These are phyloP conservation scores for Apiotrichum brassicae DNA, from an alignment of 1,284 basidiomycete species.

Conservation along the genomic window DNA sequence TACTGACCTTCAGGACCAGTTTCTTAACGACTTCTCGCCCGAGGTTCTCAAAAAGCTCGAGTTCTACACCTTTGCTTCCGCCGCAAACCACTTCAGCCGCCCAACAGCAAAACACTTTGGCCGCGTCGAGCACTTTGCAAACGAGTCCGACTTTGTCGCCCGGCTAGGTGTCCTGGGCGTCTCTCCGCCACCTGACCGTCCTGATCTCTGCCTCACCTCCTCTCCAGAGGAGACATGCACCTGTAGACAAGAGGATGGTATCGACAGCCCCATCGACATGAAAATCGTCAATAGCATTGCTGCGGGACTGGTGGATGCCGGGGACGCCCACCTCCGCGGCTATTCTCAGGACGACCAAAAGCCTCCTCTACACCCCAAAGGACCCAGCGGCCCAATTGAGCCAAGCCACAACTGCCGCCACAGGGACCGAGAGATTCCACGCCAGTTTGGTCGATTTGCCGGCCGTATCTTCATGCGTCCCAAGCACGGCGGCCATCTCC, in stretches of 20 bases:
- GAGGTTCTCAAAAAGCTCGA: constrained; percentile 27
- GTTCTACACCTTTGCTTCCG: constrained; percentile 37
- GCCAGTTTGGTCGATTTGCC: constrained; percentile 16
- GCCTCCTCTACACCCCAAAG: constrained; percentile 1
- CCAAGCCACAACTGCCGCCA: constrained; percentile 10
- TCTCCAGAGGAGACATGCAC: too few species aligned
- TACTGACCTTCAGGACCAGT: constrained; percentile 18
- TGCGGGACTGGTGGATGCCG: too few species aligned
- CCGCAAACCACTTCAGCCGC: constrained; percentile 33
- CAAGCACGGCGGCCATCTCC: constrained; percentile 20
- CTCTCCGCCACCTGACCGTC: neutral
- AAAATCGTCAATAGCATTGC: too few species aligned
- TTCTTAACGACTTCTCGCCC: constrained; percentile 26
- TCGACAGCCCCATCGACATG: too few species aligned
- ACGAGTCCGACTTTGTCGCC: constrained; percentile 30
- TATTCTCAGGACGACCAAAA: neutral
- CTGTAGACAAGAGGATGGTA: too few species aligned
- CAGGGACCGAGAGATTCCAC: neutral
- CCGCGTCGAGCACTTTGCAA: constrained; percentile 34
- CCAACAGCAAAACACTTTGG: constrained; percentile 15
- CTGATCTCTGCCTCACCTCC: too few species aligned
- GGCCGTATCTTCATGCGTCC: constrained; percentile 3
- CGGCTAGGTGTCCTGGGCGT: constrained; percentile 18
- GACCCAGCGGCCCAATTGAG: constrained; percentile 13
- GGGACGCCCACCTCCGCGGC: too few species aligned